Percentiles rank a stretch among this genome's conserved stretches.
phyloP scores from a whole-genome alignment of 805 yeast genomes.

The Lipomyces japonicus region DNA sequence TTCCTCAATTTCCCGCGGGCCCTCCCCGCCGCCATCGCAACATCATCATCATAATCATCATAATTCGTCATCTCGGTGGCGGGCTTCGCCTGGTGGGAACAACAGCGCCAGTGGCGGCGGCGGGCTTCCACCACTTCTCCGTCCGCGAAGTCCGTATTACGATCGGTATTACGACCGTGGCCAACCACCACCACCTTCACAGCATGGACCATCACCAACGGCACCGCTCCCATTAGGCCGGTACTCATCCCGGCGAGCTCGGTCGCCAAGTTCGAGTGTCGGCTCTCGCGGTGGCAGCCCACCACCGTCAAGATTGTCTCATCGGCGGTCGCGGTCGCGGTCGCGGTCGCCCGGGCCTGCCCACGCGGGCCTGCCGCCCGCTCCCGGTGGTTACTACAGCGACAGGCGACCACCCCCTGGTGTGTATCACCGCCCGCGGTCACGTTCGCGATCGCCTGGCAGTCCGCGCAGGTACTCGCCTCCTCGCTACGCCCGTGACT shows the following conservation, averaged over 20 bases:
- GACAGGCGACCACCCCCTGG: conserved; percentile 4
- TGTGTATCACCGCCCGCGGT: conserved; percentile 3
- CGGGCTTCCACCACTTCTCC: too few species aligned
- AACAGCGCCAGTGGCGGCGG: too few species aligned
- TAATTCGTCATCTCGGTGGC: too few species aligned
- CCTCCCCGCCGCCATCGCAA: too few species aligned
- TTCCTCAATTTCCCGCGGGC: too few species aligned
- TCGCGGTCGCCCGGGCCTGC: not conserved
- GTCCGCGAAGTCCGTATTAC: too few species aligned
- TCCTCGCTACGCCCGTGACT: not conserved
- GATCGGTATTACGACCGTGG: too few species aligned
- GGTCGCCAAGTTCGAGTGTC: conserved; percentile 16
- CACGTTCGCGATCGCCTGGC: conserved; percentile 3
- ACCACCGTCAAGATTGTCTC: conserved; percentile 13
- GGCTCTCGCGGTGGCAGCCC: conserved; percentile 9
- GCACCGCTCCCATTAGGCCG: too few species aligned
- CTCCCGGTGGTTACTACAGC: not conserved
- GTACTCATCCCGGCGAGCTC: conserved; percentile 8
- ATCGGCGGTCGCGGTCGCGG: conserved; percentile 8
- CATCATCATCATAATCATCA: too few species aligned
- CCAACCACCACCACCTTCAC: conserved; percentile 7
- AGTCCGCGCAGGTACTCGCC: not conserved
- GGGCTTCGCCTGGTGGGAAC: too few species aligned
- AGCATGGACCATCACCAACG: too few species aligned
- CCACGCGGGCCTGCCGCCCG: conserved; percentile 2